Conservation (phyloP, 2,329 filamentous ascomycete genomes). For the Beauveria rudraprayagi region DNA sequence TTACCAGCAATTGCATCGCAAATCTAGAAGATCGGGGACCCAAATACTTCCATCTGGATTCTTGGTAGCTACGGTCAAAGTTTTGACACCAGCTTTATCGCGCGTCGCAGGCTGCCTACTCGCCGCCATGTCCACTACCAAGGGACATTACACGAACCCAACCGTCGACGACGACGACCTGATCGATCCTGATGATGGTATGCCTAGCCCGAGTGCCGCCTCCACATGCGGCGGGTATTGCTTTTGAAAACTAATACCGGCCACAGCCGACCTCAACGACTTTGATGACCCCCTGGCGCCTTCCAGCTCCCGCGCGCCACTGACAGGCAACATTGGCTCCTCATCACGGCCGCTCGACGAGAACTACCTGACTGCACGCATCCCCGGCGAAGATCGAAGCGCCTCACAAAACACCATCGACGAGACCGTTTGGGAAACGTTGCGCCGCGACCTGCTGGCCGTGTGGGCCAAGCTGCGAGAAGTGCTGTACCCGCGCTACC, state of each 20-base stretch:
- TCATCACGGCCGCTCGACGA: constrained; percentile 56
- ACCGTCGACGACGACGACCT: constrained; percentile 60
- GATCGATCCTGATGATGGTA: constrained; percentile 75
- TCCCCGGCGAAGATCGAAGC: constrained; percentile 85
- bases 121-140: constrained; percentile 35
- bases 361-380: constrained; percentile 77
- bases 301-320: constrained; percentile 64
- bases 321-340: constrained; percentile 75
- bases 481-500: constrained; percentile 91
- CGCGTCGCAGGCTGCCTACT: neutral
- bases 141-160: constrained; percentile 53
- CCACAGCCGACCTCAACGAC: constrained; percentile 73
- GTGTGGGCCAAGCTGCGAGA: constrained; percentile 98
- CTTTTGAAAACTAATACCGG: constrained; percentile 15
- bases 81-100: neutral
- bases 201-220: constrained; percentile 13
- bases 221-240: neutral
- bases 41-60: too few species aligned
- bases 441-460: constrained; percentile 81
- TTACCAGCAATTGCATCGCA: neutral
- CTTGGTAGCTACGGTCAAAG: neutral
- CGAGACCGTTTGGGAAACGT: constrained; percentile 94
- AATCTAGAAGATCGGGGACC: too few species aligned
- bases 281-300: constrained; percentile 76
- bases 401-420: constrained; percentile 92